phyloP scores from a whole-genome alignment of 2,329 filamentous ascomycete genomes.

The Cladosporium oxysporum region DNA sequence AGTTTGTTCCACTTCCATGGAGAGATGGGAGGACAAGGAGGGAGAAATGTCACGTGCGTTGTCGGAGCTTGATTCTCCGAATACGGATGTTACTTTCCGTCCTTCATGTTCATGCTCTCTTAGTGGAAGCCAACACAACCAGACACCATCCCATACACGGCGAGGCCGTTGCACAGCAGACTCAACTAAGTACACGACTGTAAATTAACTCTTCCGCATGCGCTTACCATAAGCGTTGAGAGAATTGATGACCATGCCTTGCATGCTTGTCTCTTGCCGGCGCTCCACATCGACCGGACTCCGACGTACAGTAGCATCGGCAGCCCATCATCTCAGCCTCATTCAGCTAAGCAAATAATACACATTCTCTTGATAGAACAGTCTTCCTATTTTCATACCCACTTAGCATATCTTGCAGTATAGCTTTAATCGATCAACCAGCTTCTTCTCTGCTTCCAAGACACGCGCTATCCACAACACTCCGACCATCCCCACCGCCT shows the following conservation, averaged over 20 bases:
- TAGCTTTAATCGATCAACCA: neutral
- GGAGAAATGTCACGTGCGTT: neutral
- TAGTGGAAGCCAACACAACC: neutral
- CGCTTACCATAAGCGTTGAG: neutral
- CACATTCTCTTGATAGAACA: neutral
- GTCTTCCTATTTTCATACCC: neutral
- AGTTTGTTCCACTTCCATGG: no score
- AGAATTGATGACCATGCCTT: neutral
- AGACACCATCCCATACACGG: neutral
- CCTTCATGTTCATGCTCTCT: neutral
- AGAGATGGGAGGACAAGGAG: no score
- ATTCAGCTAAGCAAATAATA: neutral
- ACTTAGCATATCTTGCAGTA: neutral
- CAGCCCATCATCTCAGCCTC: constrained; percentile 9
- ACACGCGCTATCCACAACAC: neutral
- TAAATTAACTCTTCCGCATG: neutral
- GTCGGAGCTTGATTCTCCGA: neutral
- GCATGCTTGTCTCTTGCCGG: neutral
- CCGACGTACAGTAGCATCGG: constrained; percentile 6
- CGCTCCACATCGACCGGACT: constrained; percentile 13
- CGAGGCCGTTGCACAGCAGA: neutral
- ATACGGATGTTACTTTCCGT: neutral
- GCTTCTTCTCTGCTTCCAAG: no score
- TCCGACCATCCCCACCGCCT: neutral
- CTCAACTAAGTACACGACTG: neutral